These are phyloP conservation scores for Barnettozyma populi DNA, from an alignment of 805 yeast genomes.

Conservation along the genomic window DNA sequence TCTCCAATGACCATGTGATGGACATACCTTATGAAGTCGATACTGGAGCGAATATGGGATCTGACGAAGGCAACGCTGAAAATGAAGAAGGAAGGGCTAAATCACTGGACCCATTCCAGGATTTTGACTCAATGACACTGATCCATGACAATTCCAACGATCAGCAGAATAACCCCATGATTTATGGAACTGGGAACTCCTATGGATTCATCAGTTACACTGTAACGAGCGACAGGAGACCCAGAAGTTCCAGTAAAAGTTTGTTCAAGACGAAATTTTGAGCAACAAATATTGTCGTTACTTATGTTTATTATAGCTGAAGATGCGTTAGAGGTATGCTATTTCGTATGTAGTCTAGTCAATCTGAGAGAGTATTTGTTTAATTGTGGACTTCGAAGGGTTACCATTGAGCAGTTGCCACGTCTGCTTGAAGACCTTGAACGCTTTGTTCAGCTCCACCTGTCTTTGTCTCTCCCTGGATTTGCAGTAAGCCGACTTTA, in stretches of 20 bases:
- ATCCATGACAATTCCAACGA: slow-evolving; percentile 50
- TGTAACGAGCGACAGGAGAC: slow-evolving; percentile 30
- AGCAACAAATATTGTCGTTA: background rate
- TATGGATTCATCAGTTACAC: slow-evolving; percentile 39
- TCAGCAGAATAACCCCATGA: slow-evolving; percentile 36
- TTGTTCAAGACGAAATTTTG: slow-evolving; percentile 24
- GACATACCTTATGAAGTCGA: slow-evolving; percentile 13
- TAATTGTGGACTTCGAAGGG: background rate
- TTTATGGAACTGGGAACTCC: slow-evolving; percentile 40
- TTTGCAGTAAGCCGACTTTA: slow-evolving; percentile 85
- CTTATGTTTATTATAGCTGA: background rate
- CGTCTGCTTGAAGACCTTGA: background rate
- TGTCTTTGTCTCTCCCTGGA: slow-evolving; percentile 73
- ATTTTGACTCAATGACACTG: slow-evolving; percentile 80
- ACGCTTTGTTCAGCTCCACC: slow-evolving; percentile 16
- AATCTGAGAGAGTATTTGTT: background rate
- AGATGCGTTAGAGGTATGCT: background rate
- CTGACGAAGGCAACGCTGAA: background rate
- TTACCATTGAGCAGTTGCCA: background rate
- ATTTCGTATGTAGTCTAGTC: background rate
- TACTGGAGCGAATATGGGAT: slow-evolving; percentile 19
- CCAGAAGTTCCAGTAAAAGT: slow-evolving; percentile 35
- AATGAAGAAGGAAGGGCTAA: slow-evolving; percentile 9
- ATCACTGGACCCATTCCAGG: slow-evolving; percentile 66
- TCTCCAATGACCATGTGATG: slow-evolving; percentile 25